phyloP scores from a whole-genome alignment of 2,329 filamentous ascomycete genomes.

The Annulohypoxylon truncatum region DNA sequence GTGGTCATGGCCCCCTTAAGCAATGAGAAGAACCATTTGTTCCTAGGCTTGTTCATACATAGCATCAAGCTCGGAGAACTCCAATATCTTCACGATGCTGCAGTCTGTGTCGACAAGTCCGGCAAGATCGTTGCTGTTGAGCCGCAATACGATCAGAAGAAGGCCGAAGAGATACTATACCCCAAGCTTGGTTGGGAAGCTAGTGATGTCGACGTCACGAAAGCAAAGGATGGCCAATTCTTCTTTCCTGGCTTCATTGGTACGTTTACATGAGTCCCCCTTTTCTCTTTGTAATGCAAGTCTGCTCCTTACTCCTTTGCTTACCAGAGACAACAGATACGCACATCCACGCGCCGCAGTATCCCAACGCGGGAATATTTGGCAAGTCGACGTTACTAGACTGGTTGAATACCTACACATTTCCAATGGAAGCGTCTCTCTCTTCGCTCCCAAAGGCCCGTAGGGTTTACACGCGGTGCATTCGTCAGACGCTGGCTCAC shows the following conservation, averaged over 20 bases:
- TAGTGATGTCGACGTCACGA: conserved; percentile 54
- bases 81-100: conserved; percentile 63
- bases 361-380: conserved; percentile 93
- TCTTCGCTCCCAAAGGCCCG: conserved; percentile 70
- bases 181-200: conserved; percentile 59
- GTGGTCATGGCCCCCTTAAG: conserved; percentile 39
- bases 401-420: conserved; percentile 95
- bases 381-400: conserved; percentile 92
- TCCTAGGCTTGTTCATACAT: conserved; percentile 68
- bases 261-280: conserved; percentile 52
- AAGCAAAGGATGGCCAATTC: conserved; percentile 67
- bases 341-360: conserved; percentile 94
- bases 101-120: conserved; percentile 61
- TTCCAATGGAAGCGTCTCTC: conserved; percentile 88
- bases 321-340: conserved; percentile 72
- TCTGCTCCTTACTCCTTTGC: conserved; percentile 2
- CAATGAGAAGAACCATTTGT: conserved; percentile 57
- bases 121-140: conserved; percentile 65
- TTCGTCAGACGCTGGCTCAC: conserved; percentile 83
- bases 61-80: conserved; percentile 61
- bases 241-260: conserved; percentile 88
- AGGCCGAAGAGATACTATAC: conserved; percentile 52
- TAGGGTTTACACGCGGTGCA: conserved; percentile 79
- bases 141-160: conserved; percentile 48
- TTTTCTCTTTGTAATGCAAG: not conserved